Evolutionary conservation across 73 alveolate species (phyloP).

Genomic region (Paraurostyla sp.): DNA sequence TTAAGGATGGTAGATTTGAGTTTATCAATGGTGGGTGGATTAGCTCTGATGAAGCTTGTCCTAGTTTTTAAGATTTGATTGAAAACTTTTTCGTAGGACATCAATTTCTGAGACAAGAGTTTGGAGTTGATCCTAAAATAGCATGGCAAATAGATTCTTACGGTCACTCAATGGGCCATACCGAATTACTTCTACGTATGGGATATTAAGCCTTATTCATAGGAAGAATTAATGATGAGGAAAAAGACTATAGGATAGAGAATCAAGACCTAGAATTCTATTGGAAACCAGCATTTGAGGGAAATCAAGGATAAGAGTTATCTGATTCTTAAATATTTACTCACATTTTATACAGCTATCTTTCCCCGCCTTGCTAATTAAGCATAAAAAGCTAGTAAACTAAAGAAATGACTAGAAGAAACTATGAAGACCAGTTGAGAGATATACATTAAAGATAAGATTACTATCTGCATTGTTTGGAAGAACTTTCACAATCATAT

Average conservation of each 20-base stretch:
- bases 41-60: conserved; percentile 92
- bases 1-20: conserved; percentile 85
- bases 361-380: too few species aligned
- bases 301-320: too few species aligned
- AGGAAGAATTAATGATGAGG: conserved; percentile 41
- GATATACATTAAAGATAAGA: too few species aligned
- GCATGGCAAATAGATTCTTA: background rate
- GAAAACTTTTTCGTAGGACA: background rate
- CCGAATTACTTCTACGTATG: background rate
- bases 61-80: background rate
- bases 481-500: too few species aligned
- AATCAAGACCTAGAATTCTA: conserved; percentile 46
- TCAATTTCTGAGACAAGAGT: conserved; percentile 33
- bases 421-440: too few species aligned
- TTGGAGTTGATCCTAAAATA: conserved; percentile 54
- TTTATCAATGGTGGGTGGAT: conserved; percentile 92
- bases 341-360: too few species aligned
- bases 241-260: conserved; percentile 9
- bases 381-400: too few species aligned
- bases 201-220: conserved; percentile 49
- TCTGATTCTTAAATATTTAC: too few species aligned
- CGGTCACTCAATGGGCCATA: background rate
- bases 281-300: conserved; percentile 10
- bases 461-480: too few species aligned
- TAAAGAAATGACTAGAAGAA: too few species aligned